Percentiles rank a stretch among this genome's conserved stretches.
phyloP scores from a whole-genome alignment of 768 basidiomycete genomes.

The Boletus sp. region DNA sequence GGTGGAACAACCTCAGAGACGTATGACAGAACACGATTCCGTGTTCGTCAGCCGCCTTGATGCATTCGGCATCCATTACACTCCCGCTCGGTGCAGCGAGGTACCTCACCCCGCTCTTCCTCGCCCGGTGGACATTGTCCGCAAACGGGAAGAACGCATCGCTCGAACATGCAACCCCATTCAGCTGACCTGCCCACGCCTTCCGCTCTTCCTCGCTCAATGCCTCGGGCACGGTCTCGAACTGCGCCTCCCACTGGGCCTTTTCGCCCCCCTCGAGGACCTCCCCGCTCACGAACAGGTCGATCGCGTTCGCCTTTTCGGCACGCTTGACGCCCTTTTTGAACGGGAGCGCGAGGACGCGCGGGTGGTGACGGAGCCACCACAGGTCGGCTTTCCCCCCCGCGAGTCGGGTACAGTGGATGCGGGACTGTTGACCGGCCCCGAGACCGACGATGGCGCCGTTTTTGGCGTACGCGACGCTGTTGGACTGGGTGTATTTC shows the following conservation, averaged over 20 bases:
- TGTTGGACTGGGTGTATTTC: slow-evolving; percentile 99
- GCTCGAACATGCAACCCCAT: slow-evolving; percentile 88
- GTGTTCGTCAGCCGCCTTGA: slow-evolving; percentile 95
- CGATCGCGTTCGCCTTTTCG: slow-evolving; percentile 98
- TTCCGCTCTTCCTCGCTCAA: slow-evolving; percentile 69
- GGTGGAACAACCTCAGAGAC: slow-evolving; percentile 85
- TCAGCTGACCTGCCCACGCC: slow-evolving; percentile 70
- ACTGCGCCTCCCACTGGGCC: slow-evolving; percentile 86
- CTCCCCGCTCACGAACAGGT: slow-evolving; percentile 92
- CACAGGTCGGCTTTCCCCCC: slow-evolving; percentile 98
- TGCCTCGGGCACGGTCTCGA: slow-evolving; percentile 66
- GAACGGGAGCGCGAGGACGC: slow-evolving; percentile 90
- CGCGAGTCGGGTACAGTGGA: slow-evolving; percentile 98
- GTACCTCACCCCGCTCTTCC: slow-evolving; percentile 89
- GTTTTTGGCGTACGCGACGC: slow-evolving; percentile 90
- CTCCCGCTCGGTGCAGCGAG: slow-evolving; percentile 90
- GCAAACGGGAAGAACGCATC: slow-evolving; percentile 99
- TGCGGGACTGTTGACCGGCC: slow-evolving; percentile 97
- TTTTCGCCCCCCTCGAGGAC: slow-evolving; percentile 86
- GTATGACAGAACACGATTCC: slow-evolving; percentile 91
- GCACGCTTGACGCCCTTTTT: slow-evolving; percentile 97
- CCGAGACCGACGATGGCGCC: slow-evolving; percentile 95
- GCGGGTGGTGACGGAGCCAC: slow-evolving; percentile 98
- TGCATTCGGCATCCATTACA: slow-evolving; percentile 96
- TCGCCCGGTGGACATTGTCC: slow-evolving; percentile 93